Evolutionary conservation across 2,329 filamentous ascomycete species (phyloP), one percentile per base, ranked within the genome.

Genomic region (Neophaeococcomyces aloes): DNA sequence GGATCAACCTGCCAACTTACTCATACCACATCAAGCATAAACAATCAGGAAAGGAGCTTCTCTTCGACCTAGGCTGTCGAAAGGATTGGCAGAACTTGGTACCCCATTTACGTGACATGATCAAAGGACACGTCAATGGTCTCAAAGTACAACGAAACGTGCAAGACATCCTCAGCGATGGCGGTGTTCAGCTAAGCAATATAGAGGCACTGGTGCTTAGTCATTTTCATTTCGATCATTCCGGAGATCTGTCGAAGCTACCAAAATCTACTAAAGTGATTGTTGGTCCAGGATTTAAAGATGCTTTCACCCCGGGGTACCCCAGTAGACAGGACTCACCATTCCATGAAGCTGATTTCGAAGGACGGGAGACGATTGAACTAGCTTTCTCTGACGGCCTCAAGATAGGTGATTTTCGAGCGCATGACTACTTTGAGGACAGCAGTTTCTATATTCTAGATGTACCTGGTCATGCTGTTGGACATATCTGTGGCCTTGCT

Each of bases 401-500:
- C 18, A 35, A 42, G 21, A 46, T 63, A 15, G 65, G 64, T 2
- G 48, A 55, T 5, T 68, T 66, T 48, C 52, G 52, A 13, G 65
- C 65, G 0, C 46, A 61, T 11, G 65, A 68, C 41, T 67, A 60
- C 47, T 67, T 67, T 18, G 57, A 55, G 4, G 65, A 68, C 32
- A 64, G 64, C 1, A 62, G 57, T 3, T 58, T 69, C 37, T 67
- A 66, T 37, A 48, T 68, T n/a, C 53, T 69, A 4, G 60, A 67
- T 21, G 52, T 67, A 2, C 71, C 72, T 1, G 74, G 74, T 1
- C 50, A 52, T 29, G 64, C 66, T 0, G 57, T 70, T 8, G 70
- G 68, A 2, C 71, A 74, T 51, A 59, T 72, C 14, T 67, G 65
- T 45, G 72, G 61, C 2, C 60, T 76, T 0, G 72, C 68, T 1